A percentile compares a stretch with the other conserved stretches of the same genome.
These are phyloP conservation scores for Delphinella strobiligena DNA, from an alignment of 2,329 filamentous ascomycete species.

Conservation along the genomic window DNA sequence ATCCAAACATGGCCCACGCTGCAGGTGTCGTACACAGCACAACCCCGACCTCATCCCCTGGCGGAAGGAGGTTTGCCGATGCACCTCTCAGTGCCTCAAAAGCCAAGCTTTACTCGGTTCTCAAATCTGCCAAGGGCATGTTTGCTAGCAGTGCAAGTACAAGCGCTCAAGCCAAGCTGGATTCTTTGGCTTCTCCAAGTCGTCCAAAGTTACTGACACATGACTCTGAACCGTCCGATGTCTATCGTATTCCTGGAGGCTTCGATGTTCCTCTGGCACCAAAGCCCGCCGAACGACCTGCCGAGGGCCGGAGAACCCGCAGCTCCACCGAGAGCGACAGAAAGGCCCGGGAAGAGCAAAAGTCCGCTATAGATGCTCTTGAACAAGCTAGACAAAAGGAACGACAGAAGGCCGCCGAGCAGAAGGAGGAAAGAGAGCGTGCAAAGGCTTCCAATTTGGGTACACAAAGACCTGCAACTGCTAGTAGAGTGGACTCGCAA, in stretches of 20 bases:
- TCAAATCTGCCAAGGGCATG: slow-evolving; percentile 76
- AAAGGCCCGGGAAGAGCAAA: slow-evolving; percentile 43
- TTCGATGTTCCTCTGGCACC: slow-evolving; percentile 12
- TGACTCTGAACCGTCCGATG: slow-evolving; percentile 4
- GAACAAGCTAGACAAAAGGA: slow-evolving; percentile 60
- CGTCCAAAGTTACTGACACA: not conserved
- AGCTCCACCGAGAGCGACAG: slow-evolving; percentile 51
- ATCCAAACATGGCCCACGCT: slow-evolving; percentile 26
- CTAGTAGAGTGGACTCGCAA: slow-evolving; percentile 11
- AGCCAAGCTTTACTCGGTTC: slow-evolving; percentile 79
- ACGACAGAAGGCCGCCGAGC: slow-evolving; percentile 50
- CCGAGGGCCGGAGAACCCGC: slow-evolving; percentile 37
- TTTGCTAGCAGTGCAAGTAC: slow-evolving; percentile 61
- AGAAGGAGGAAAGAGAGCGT: slow-evolving; percentile 39
- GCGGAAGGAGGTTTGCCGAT: slow-evolving; percentile 44
- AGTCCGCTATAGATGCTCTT: slow-evolving; percentile 50
- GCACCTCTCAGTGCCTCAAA: slow-evolving; percentile 86
- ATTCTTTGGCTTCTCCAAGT: slow-evolving; percentile 26
- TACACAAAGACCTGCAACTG: slow-evolving; percentile 18
- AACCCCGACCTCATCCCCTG: slow-evolving; percentile 45
- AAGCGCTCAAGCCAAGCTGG: slow-evolving; percentile 47
- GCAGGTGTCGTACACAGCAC: slow-evolving; percentile 31
- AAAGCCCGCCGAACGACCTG: slow-evolving; percentile 1
- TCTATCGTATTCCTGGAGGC: slow-evolving; percentile 20
- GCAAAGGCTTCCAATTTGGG: slow-evolving; percentile 24